Base-by-base conservation (phyloP, 2,329 filamentous ascomycete genomes). In the Daldinia sp. region DNA sequence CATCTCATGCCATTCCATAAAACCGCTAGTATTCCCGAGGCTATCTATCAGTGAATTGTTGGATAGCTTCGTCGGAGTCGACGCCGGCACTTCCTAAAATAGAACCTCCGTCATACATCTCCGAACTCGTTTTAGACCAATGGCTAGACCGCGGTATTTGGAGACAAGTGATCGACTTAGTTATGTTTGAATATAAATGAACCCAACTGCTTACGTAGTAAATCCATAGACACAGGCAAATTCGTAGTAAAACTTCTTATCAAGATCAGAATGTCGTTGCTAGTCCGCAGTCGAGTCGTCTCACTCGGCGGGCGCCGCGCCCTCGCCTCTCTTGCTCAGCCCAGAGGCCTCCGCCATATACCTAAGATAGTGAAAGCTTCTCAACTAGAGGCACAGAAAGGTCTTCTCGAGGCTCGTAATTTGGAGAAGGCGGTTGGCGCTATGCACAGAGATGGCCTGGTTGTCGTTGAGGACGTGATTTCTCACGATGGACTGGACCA, bases 401-500 rank as follows among this genome's bases (percentile, higher is more conserved):
- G 72, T 0, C 37, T 58, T 0, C 80, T 87, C 0, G 72, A 71
- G 8, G 75, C 80, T 8, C 76, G 78, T 19, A 88, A 86, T 59
- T 76, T 89, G 1, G 85, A 89, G 66, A 78, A 81, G 13, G 84
- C 84, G 1, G 82, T 85, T 1, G 76, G 82, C 2, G 77, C 80
- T 30, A 68, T 87, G 5, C 80, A 85, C 56, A 69, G 73, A 15
- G 85, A 88, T 64, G 86, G 86, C 0, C 73, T 88, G 0, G 83
- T 89, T 0, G 82, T 88, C 0, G 73, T 88, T 2, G 79, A 86
- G 52, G 76, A 85, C 69, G 80, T 80, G 1, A 77, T 88, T 17
- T 78, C 80, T 0, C 81, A 84, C 64, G 70, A 76, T 0, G 72
- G 81, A n/a, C 74, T 89, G 2, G 83, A 89, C 67, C 68, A 70